Evolutionary conservation across 2,329 filamentous ascomycete genomes (phyloP).

Genomic region (Beauveria sp.): DNA sequence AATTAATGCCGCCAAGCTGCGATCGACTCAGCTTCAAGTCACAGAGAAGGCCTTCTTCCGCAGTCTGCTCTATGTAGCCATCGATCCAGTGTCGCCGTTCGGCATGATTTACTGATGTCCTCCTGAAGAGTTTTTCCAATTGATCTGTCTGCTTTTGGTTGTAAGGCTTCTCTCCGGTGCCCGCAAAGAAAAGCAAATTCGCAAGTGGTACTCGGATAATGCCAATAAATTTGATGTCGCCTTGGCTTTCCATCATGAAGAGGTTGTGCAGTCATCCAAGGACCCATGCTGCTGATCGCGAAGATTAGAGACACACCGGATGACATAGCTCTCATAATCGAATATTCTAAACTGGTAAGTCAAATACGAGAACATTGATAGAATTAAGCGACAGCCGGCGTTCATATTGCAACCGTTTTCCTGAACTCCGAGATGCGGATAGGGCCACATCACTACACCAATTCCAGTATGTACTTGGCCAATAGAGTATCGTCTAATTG

Average conservation of each 20-base stretch:
- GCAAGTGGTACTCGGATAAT: neutral
- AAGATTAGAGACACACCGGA: neutral
- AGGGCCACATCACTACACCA: no score
- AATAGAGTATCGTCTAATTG: no score
- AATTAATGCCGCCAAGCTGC: neutral
- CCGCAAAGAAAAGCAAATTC: neutral
- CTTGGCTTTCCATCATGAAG: neutral
- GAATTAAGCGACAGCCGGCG: no score
- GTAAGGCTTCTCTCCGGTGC: neutral
- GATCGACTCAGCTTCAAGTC: neutral
- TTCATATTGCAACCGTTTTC: no score
- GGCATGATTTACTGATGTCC: neutral
- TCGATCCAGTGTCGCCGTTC: conserved; percentile 5
- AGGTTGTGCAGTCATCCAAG: neutral
- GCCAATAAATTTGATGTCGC: neutral
- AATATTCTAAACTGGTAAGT: no score
- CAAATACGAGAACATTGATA: no score
- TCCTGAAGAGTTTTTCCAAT: neutral
- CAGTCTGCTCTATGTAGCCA: neutral
- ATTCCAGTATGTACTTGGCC: no score
- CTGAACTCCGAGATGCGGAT: no score
- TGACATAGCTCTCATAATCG: no score
- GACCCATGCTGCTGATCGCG: neutral
- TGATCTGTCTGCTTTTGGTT: neutral
- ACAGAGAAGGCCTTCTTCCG: neutral